Evolutionary conservation across 177 flowering plant genomes (phyloP).

Genomic region (Telopea speciosissima): DNA sequence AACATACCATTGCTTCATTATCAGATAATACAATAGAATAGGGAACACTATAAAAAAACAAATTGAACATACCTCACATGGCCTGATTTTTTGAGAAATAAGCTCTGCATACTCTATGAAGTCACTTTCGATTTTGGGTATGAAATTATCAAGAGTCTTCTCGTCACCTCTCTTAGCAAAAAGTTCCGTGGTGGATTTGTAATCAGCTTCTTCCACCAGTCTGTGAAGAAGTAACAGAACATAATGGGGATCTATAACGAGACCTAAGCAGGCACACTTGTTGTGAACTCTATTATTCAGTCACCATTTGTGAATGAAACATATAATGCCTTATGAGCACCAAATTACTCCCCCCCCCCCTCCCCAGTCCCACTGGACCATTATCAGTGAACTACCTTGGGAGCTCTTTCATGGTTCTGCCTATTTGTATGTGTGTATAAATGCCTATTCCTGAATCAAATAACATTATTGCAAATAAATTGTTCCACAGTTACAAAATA

Average conservation of each 20-base stretch:
- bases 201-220: constrained; percentile 95
- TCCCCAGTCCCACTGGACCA: background rate
- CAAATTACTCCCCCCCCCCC: background rate
- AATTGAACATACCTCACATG: constrained; percentile 55
- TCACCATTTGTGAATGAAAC: background rate
- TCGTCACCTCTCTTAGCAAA: constrained; percentile 69
- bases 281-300: background rate
- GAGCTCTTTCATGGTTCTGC: too few relatives aligned
- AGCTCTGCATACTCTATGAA: constrained; percentile 90
- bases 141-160: constrained; percentile 74
- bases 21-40: background rate
- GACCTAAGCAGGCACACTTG: background rate
- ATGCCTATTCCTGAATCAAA: too few relatives aligned
- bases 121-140: constrained; percentile 90
- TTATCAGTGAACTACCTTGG: too few relatives aligned
- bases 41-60: background rate
- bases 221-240: constrained; percentile 29
- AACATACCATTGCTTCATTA: background rate
- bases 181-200: constrained; percentile 65
- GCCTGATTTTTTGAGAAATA: constrained; percentile 63
- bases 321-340: background rate
- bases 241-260: background rate
- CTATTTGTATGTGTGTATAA: too few relatives aligned
- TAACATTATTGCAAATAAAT: too few relatives aligned
- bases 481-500: too few relatives aligned